These are phyloP conservation scores for Xylaria scruposa DNA, from an alignment of 495 filamentous ascomycete genomes.

Conservation along the genomic window DNA sequence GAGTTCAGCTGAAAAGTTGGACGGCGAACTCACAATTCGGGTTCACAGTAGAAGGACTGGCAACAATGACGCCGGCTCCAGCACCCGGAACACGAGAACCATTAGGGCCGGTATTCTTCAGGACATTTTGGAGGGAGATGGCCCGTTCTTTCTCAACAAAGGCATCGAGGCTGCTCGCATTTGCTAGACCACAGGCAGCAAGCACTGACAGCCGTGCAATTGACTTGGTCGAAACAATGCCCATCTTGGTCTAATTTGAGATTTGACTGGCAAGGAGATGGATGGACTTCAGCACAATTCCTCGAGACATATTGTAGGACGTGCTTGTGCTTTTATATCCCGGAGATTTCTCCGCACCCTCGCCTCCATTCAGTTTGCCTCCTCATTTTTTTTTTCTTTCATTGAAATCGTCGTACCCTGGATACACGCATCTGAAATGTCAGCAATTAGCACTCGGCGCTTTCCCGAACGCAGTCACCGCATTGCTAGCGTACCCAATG, in stretches of 20 bases:
- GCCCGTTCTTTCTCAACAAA: conserved; percentile 45
- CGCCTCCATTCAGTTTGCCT: not conserved
- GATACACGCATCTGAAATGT: not conserved
- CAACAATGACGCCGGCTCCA: conserved; percentile 59
- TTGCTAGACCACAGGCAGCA: conserved; percentile 17
- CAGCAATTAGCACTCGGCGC: conserved; percentile 5
- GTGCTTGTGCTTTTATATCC: conserved; percentile 7
- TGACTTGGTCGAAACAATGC: conserved; percentile 20
- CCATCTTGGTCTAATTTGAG: conserved; percentile 20
- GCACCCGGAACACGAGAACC: conserved; percentile 53
- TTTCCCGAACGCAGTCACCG: not conserved
- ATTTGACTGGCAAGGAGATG: not conserved
- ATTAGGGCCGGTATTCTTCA: conserved; percentile 65
- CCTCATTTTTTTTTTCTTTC: not conserved
- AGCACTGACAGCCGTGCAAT: conserved; percentile 15
- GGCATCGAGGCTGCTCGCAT: conserved; percentile 35
- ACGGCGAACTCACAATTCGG: conserved; percentile 58
- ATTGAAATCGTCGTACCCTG: too few species aligned
- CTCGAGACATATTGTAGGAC: not conserved
- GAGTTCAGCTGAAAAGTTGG: not conserved
- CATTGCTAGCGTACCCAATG: conserved; percentile 13
- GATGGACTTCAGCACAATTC: not conserved
- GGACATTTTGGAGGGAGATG: conserved; percentile 57
- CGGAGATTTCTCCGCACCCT: not conserved
- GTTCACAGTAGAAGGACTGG: conserved; percentile 60